Conservation (phyloP, 352 stramenopile genomes). For the Saprolegnia diclina region DNA sequence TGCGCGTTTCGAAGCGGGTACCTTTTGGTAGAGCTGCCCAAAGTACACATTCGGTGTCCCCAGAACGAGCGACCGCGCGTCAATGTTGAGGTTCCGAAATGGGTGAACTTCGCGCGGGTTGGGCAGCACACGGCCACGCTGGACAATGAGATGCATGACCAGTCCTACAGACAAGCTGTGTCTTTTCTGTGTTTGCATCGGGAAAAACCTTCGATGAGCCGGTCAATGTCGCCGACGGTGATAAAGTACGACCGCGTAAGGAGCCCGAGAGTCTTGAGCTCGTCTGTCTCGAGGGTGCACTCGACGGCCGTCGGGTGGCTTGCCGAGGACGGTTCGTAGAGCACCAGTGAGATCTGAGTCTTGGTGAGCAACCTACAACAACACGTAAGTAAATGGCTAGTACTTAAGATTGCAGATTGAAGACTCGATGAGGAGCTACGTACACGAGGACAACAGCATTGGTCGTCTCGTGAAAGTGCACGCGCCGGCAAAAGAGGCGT, state of each 20-base stretch:
- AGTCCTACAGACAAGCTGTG: not conserved
- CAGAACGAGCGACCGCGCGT: constrained; percentile 4
- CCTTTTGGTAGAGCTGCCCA: constrained; percentile 17
- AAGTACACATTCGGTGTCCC: constrained; percentile 20
- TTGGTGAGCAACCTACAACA: constrained; percentile 7
- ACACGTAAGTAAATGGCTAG: not conserved
- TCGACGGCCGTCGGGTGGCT: constrained; percentile 14
- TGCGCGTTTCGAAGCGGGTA: not conserved
- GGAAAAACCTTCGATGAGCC: not conserved
- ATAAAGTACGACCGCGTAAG: not conserved
- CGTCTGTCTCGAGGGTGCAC: constrained; percentile 13
- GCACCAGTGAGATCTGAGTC: not conserved
- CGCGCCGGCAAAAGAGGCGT: constrained; percentile 20
- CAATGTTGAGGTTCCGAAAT: constrained; percentile 13
- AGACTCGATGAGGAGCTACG: not conserved
- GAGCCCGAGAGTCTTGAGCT: constrained; percentile 13
- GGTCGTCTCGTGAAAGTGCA: not conserved
- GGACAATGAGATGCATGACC: constrained; percentile 1
- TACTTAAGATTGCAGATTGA: not conserved
- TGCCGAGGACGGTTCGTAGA: not conserved
- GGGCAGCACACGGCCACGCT: not conserved
- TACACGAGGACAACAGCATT: constrained; percentile 8
- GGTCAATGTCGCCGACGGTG: constrained; percentile 14
- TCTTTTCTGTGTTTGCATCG: not conserved
- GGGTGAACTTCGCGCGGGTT: constrained; percentile 17